These are phyloP conservation scores for Capronia coronata DNA, from an alignment of 2,329 filamentous ascomycete genomes.

Conservation along the genomic window DNA sequence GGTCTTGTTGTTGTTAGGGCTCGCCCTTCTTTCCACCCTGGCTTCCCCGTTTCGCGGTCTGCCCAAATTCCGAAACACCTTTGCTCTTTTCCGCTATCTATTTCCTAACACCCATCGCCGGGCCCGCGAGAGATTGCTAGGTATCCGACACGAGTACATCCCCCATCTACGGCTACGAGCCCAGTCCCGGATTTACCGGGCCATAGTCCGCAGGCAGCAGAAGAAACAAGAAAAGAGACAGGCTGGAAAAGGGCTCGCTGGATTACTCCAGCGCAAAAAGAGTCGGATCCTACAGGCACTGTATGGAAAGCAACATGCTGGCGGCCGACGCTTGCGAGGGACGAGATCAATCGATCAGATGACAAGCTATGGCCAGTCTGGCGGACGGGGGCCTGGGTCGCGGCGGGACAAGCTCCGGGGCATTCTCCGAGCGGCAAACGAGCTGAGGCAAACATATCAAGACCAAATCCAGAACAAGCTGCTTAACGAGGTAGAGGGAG, in stretches of 20 bases:
- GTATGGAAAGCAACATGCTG: conserved; percentile 28
- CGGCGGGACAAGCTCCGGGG: conserved; percentile 70
- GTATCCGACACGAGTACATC: conserved; percentile 68
- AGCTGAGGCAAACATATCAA: conserved; percentile 61
- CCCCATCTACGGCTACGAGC: conserved; percentile 63
- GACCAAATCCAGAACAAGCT: conserved; percentile 47
- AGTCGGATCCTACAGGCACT: conserved; percentile 32
- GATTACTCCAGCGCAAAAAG: conserved; percentile 35
- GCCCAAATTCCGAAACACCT: conserved; percentile 23
- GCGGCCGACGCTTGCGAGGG: conserved; percentile 4
- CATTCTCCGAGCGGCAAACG: conserved; percentile 65
- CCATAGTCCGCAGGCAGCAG: conserved; percentile 60
- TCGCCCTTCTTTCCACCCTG: conserved; percentile 9
- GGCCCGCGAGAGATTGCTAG: conserved; percentile 59
- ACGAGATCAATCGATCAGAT: conserved; percentile 24
- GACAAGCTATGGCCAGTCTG: conserved; percentile 26
- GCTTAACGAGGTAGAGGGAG: conserved; percentile 39
- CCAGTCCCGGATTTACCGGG: conserved; percentile 71
- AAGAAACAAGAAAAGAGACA: conserved; percentile 46
- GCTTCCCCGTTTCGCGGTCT: conserved; percentile 20
- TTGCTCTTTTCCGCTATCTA: conserved; percentile 55
- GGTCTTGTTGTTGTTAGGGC: background rate
- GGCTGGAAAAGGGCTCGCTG: conserved; percentile 44
- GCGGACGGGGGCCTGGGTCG: conserved; percentile 55
- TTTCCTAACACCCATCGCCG: conserved; percentile 60